A percentile compares a stretch with the other conserved stretches of the same genome.
Conservation (phyloP, 1,139 yeast species). For the Hansenula anomala region DNA sequence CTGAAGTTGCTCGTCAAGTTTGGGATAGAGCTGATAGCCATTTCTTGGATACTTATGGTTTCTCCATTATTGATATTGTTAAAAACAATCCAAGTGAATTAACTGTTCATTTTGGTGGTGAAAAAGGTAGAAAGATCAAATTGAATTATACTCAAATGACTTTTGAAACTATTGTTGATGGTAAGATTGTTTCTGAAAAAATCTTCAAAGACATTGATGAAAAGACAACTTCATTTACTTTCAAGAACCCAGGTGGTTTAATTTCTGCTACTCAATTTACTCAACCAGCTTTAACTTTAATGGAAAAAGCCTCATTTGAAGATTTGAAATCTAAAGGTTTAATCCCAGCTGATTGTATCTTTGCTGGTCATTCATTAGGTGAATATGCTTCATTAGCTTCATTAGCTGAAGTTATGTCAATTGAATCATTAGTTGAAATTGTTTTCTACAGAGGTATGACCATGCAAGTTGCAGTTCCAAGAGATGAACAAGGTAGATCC, state of each 20-base stretch:
- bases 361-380: slow-evolving; percentile 99
- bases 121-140: slow-evolving; percentile 91
- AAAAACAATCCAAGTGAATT: slow-evolving; percentile 93
- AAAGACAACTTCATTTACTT: slow-evolving; percentile 77
- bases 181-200: slow-evolving; percentile 83
- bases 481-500: slow-evolving; percentile 92
- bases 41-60: slow-evolving; percentile 90
- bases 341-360: slow-evolving; percentile 88
- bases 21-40: slow-evolving; percentile 98
- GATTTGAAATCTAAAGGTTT: slow-evolving; percentile 95
- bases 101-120: slow-evolving; percentile 96
- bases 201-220: slow-evolving; percentile 90
- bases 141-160: slow-evolving; percentile 95
- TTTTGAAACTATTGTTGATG: slow-evolving; percentile 91
- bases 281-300: slow-evolving; percentile 96
- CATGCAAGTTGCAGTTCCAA: slow-evolving; percentile 99
- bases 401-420: slow-evolving; percentile 97
- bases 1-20: slow-evolving; percentile 88
- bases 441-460: slow-evolving; percentile 99
- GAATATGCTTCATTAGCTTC: slow-evolving; percentile 98
- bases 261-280: slow-evolving; percentile 98
- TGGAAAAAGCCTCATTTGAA: slow-evolving; percentile 99
- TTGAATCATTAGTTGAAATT: slow-evolving; percentile 95
- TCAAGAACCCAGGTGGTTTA: slow-evolving; percentile 91
- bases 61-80: slow-evolving; percentile 93